Conservation (phyloP, 2,329 filamentous ascomycete genomes). For the Sporothrix mexicana region DNA sequence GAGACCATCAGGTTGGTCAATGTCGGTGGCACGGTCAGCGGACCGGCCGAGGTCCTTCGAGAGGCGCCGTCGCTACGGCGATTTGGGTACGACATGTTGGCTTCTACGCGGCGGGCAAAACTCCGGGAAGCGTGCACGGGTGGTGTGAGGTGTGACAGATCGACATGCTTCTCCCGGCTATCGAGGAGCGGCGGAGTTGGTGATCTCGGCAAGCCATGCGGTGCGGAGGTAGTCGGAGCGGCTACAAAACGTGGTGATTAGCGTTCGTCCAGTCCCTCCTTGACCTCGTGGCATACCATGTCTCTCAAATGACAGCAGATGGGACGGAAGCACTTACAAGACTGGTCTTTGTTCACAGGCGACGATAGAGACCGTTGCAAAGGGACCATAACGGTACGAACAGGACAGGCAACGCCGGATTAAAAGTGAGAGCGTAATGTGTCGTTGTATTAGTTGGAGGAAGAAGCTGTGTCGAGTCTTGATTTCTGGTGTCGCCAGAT, state of each 20-base stretch:
- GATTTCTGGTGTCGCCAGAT: background rate
- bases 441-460: too few species aligned
- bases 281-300: background rate
- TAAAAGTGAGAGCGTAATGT: background rate
- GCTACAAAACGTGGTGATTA: constrained; percentile 46
- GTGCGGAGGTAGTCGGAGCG: constrained; percentile 55
- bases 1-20: constrained; percentile 34
- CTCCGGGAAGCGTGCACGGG: constrained; percentile 60
- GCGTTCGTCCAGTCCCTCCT: background rate
- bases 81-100: constrained; percentile 50
- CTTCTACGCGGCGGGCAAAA: constrained; percentile 57
- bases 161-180: constrained; percentile 58
- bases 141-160: constrained; percentile 55
- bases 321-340: constrained; percentile 39
- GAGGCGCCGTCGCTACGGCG: constrained; percentile 55
- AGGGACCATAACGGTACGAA: constrained; percentile 58
- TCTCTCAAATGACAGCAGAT: background rate
- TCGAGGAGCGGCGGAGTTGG: constrained; percentile 52
- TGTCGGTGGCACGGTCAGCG: constrained; percentile 40
- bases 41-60: constrained; percentile 49
- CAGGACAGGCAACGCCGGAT: background rate
- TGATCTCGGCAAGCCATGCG: constrained; percentile 59
- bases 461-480: background rate
- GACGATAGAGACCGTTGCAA: constrained; percentile 69
- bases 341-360: constrained; percentile 63